Evolutionary conservation across 2,329 filamentous ascomycete genomes (phyloP).

Genomic region (Fusarium temperatum): DNA sequence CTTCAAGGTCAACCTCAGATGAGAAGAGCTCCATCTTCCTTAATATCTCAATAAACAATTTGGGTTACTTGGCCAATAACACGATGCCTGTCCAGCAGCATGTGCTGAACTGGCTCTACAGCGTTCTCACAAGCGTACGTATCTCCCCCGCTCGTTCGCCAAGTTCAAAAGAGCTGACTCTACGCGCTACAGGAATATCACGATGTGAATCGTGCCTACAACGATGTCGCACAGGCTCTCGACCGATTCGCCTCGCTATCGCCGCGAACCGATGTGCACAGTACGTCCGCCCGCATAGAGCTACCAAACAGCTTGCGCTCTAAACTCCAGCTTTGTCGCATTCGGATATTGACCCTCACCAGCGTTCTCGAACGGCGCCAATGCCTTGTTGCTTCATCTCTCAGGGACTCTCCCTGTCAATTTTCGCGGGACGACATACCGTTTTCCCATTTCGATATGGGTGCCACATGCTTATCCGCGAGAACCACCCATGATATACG

Average conservation of each 20-base stretch:
- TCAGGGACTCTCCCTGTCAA: constrained; percentile 88
- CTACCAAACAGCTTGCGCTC: constrained; percentile 43
- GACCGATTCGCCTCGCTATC: constrained; percentile 81
- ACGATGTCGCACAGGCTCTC: constrained; percentile 85
- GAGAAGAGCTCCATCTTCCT: constrained; percentile 19
- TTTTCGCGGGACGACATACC: constrained; percentile 89
- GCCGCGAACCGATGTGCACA: constrained; percentile 94
- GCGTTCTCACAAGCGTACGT: constrained; percentile 79
- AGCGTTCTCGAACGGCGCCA: constrained; percentile 90
- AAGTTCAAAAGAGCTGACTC: constrained; percentile 6
- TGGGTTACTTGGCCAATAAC: neutral
- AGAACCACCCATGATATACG: constrained; percentile 86
- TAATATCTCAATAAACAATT: neutral
- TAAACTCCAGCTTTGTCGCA: constrained; percentile 1
- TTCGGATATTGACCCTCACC: constrained; percentile 18
- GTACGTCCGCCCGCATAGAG: constrained; percentile 56
- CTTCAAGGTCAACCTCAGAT: constrained; percentile 19
- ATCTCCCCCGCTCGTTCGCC: constrained; percentile 7
- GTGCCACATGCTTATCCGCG: constrained; percentile 89
- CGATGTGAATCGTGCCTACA: constrained; percentile 92
- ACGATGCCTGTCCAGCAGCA: constrained; percentile 82
- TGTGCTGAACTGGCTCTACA: constrained; percentile 95
- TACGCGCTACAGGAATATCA: constrained; percentile 77
- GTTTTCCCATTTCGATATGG: constrained; percentile 93
- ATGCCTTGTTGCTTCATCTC: constrained; percentile 86